Base-by-base conservation (phyloP, 2,329 filamentous ascomycete species). In the Cercospora janseana region DNA sequence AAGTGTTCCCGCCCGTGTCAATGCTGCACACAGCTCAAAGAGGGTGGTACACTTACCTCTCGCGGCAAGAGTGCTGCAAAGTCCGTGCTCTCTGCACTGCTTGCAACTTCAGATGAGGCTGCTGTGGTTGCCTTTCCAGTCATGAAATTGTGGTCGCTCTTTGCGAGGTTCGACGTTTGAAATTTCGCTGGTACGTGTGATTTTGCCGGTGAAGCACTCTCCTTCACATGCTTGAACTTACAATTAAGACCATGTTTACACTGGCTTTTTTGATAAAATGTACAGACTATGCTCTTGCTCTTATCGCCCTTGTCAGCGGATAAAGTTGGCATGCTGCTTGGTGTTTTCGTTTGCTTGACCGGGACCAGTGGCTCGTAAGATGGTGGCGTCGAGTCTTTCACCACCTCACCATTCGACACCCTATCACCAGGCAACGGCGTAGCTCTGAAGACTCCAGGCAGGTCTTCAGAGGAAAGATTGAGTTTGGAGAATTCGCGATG, bases 401-500 rank as follows among this genome's bases (percentile, higher is more conserved):
- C 21, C 6, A n/a, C 7, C 31, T 12, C 21, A 23, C 29, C 13
- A 24, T 29, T 32, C 24, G 29, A 23, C 29, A 10, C 15, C 7
- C 32, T 15, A 3, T 53, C 46, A 8, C 7, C 29, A 12, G 28
- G 23, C 3, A 75, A 57, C 12, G 69, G 64, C 1, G 62, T 62
- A n/a, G 65, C 69, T 50, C 76, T 72, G 57, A 83, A 83, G 12
- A 82, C 70, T 0, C 71, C 70, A 1, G 72, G 73, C 7, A 82
- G 66, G 49, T 80, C 75, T 27, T 76, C 75, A 16, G 79, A 63
- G 5, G 70, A 70, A 51, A 83, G 66, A 15, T 70, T 72, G 16
- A 83, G 71, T 32, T 70, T 74, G 35, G 70, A 66, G 50, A 80
- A 83, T 51, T 82, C 76, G 2, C 69, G 65, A 54, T 79, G 76